phyloP scores from a whole-genome alignment of 805 yeast genomes.

The Candida oleophila region DNA sequence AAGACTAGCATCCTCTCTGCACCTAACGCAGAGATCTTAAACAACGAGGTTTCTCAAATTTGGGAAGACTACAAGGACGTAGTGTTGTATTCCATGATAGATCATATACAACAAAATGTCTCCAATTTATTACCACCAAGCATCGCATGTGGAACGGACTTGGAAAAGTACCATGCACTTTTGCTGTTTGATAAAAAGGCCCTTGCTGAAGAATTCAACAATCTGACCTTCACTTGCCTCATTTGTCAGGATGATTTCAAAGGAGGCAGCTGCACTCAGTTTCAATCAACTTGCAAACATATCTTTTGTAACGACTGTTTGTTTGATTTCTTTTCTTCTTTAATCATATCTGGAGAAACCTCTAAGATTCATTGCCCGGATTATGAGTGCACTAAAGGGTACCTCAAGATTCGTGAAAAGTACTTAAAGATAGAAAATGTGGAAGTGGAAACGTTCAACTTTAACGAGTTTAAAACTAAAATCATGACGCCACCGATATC shows the following conservation, averaged over 20 bases:
- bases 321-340: slow-evolving; percentile 36
- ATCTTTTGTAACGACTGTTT: slow-evolving; percentile 49
- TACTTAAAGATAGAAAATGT: slow-evolving; percentile 16
- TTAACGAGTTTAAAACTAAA: slow-evolving; percentile 28
- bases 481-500: slow-evolving; percentile 45
- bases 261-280: slow-evolving; percentile 39
- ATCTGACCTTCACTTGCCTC: slow-evolving; percentile 48
- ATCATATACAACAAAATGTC: slow-evolving; percentile 28
- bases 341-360: slow-evolving; percentile 48
- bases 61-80: slow-evolving; percentile 39
- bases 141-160: slow-evolving; percentile 11
- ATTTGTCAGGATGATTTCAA: slow-evolving; percentile 53
- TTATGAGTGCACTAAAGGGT: slow-evolving; percentile 41
- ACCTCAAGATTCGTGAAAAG: slow-evolving; percentile 14
- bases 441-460: slow-evolving; percentile 16
- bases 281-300: slow-evolving; percentile 47
- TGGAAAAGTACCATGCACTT: slow-evolving; percentile 12
- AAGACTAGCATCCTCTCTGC: slow-evolving; percentile 28
- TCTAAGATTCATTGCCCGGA: slow-evolving; percentile 59
- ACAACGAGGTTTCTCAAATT: slow-evolving; percentile 18
- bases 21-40: slow-evolving; percentile 13
- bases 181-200: slow-evolving; percentile 20
- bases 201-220: slow-evolving; percentile 24
- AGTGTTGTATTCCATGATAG: slow-evolving; percentile 44
- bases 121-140: slow-evolving; percentile 8